A percentile compares a stretch with the other conserved stretches of the same genome.
These are phyloP conservation scores for Diutina scorzettiae DNA, from an alignment of 1,139 yeast species.

Conservation along the genomic window DNA sequence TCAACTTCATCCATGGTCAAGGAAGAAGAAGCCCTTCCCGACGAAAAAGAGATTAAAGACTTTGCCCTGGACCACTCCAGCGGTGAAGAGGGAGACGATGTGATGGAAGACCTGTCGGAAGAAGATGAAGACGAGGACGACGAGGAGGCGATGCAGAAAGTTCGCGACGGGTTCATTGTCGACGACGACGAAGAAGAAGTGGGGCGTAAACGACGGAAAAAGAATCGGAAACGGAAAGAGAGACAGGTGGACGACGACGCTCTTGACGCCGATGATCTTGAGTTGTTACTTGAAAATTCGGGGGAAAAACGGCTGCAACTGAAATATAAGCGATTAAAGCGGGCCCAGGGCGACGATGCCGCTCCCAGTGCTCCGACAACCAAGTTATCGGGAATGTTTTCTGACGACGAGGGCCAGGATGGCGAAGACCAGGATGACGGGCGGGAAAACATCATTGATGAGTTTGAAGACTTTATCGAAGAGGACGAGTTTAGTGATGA, in stretches of 20 bases:
- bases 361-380: conserved; percentile 21
- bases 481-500: conserved; percentile 94
- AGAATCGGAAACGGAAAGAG: conserved; percentile 9
- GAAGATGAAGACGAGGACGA: conserved; percentile 69
- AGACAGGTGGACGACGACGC: conserved; percentile 30
- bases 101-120: conserved; percentile 60
- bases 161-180: conserved; percentile 88
- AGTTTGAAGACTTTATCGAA: conserved; percentile 92
- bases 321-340: conserved; percentile 68
- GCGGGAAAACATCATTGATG: conserved; percentile 45
- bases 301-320: conserved; percentile 32
- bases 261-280: conserved; percentile 91
- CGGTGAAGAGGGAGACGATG: conserved; percentile 33
- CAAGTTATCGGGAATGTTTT: conserved; percentile 63
- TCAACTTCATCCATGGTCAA: conserved; percentile 4
- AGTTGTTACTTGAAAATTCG: conserved; percentile 78
- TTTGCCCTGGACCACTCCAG: conserved; percentile 12
- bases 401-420: conserved; percentile 53
- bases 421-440: conserved; percentile 18
- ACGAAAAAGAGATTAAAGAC: conserved; percentile 4
- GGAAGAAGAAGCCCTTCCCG: conserved; percentile 3
- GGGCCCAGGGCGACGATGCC: conserved; percentile 27
- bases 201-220: conserved; percentile 28
- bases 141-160: conserved; percentile 62
- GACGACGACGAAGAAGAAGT: conserved; percentile 75